Evolutionary conservation across 768 basidiomycete species (phyloP).

Genomic region (Pisolithus microcarpus): DNA sequence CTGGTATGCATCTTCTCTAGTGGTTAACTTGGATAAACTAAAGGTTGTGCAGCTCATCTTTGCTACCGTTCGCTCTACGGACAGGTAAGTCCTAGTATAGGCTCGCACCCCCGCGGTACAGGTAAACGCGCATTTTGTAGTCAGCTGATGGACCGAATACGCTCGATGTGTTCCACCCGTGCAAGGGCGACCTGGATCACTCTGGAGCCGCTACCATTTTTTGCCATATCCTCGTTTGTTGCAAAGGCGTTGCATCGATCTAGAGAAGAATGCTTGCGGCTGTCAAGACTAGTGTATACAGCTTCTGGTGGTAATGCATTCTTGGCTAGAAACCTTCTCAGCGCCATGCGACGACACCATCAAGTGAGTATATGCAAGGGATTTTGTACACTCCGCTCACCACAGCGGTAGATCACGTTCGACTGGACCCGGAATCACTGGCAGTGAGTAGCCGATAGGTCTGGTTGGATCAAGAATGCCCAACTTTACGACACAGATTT

Average conservation of each 20-base stretch:
- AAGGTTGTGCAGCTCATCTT: constrained; percentile 46
- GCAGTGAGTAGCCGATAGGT: constrained; percentile 40
- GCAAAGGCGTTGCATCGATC: constrained; percentile 56
- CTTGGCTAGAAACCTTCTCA: constrained; percentile 56
- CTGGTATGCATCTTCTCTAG: constrained; percentile 36
- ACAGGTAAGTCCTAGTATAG: constrained; percentile 32
- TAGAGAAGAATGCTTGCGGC: constrained; percentile 45
- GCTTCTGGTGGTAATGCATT: constrained; percentile 67
- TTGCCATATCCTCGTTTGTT: constrained; percentile 52
- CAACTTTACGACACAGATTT: constrained; percentile 32
- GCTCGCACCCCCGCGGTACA: background rate
- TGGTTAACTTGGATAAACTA: background rate
- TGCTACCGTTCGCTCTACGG: constrained; percentile 53
- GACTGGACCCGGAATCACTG: constrained; percentile 60
- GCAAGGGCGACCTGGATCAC: constrained; percentile 61
- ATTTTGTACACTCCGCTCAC: background rate
- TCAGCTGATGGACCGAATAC: constrained; percentile 42
- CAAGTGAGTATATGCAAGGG: constrained; percentile 35
- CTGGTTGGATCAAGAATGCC: background rate
- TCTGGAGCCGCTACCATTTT: constrained; percentile 51
- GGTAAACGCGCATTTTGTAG: constrained; percentile 11
- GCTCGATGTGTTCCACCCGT: constrained; percentile 49
- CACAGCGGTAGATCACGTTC: constrained; percentile 47
- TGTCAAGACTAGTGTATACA: constrained; percentile 50
- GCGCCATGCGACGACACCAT: constrained; percentile 55